A percentile compares a stretch with the other conserved stretches of the same genome.
These are phyloP conservation scores for Leucocoprinus birnbaumii DNA, from an alignment of 768 basidiomycete genomes.

Conservation along the genomic window DNA sequence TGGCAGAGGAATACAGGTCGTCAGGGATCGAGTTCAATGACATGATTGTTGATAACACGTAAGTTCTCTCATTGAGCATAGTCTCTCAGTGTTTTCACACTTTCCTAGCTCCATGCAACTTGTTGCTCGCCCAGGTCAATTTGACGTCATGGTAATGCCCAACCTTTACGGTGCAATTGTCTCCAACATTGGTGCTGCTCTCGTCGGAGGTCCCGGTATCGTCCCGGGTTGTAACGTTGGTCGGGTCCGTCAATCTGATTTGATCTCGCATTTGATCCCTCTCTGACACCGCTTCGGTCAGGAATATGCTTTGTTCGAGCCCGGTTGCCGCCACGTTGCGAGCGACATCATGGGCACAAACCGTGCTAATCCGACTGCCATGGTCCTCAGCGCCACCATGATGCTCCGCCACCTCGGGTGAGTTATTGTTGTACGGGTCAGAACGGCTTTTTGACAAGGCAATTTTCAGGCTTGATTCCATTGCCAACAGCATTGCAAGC, in stretches of 20 bases:
- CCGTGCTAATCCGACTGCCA: conserved; percentile 95
- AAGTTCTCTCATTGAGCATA: conserved; percentile 20
- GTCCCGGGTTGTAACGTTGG: conserved; percentile 99
- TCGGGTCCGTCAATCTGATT: conserved; percentile 43
- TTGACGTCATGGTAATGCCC: conserved; percentile 99
- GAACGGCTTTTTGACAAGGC: not conserved
- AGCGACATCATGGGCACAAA: conserved; percentile 96
- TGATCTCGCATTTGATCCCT: not conserved
- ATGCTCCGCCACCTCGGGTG: conserved; percentile 96
- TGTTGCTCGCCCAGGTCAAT: conserved; percentile 92
- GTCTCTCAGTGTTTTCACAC: conserved; percentile 8
- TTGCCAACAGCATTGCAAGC: conserved; percentile 90
- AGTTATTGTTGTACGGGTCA: conserved; percentile 23
- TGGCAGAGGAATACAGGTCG: conserved; percentile 95
- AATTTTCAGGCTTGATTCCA: conserved; percentile 69
- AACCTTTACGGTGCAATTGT: conserved; percentile 97
- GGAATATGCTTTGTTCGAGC: conserved; percentile 98
- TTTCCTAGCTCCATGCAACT: conserved; percentile 94
- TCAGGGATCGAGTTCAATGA: conserved; percentile 91
- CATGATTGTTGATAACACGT: conserved; percentile 99
- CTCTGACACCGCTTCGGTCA: conserved; percentile 24
- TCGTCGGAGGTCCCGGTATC: conserved; percentile 97
- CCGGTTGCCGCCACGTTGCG: conserved; percentile 94
- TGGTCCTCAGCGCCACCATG: conserved; percentile 97
- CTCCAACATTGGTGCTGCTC: conserved; percentile 97